Evolutionary conservation across 1,284 basidiomycete species (phyloP).

Genomic region (Anthracocystis walkeri): DNA sequence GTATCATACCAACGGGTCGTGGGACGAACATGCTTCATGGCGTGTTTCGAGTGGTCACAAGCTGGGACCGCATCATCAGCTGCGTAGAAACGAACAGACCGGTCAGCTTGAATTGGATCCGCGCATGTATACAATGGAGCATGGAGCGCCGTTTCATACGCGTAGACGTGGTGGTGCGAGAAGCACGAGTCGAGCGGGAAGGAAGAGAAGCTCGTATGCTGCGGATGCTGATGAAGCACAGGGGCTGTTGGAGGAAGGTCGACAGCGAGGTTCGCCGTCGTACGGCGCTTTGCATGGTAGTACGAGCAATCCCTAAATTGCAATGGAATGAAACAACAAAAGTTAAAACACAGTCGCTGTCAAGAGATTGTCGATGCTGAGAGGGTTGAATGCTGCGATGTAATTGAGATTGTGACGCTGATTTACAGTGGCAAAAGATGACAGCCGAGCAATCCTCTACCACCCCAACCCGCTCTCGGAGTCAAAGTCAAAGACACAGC

Average conservation of each 20-base stretch:
- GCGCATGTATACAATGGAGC: conserved; percentile 38
- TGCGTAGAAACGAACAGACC: conserved; percentile 38
- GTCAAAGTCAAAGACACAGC: conserved; percentile 17
- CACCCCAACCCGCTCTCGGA: conserved; percentile 46
- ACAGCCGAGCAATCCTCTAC: conserved; percentile 53
- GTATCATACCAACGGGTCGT: conserved; percentile 39
- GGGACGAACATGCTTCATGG: conserved; percentile 53
- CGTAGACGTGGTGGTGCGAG: conserved; percentile 11
- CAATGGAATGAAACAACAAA: neutral
- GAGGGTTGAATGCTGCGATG: neutral
- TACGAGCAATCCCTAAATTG: conserved; percentile 14
- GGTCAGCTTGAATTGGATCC: conserved; percentile 44
- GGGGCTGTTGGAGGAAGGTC: conserved; percentile 38
- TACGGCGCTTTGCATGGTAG: conserved; percentile 36
- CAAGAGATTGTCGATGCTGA: neutral
- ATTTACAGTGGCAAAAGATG: conserved; percentile 35
- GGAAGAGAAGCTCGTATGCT: neutral
- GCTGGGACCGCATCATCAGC: conserved; percentile 51
- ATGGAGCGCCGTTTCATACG: conserved; percentile 26
- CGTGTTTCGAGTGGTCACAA: conserved; percentile 55
- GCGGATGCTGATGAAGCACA: conserved; percentile 20
- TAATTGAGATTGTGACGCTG: too few relatives aligned
- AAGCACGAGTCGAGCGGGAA: conserved; percentile 6
- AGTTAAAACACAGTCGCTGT: neutral
- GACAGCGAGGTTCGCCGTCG: neutral